Evolutionary conservation across 306 rosid genomes (phyloP), one percentile per base, ranked within the genome.

Genomic region (Oxytropis ochrocephala): DNA sequence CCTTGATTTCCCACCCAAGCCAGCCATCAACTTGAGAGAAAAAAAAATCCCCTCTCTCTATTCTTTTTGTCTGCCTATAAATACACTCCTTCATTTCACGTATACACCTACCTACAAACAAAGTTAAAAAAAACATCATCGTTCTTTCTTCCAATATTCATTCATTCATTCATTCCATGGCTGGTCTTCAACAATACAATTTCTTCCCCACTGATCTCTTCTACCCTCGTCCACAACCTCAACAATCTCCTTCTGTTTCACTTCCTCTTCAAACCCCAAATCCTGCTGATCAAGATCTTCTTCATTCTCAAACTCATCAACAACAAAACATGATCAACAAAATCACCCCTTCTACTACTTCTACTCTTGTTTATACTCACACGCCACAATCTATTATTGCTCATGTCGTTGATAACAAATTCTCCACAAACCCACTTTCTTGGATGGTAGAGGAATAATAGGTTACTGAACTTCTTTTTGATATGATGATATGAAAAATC

Each of bases 121-220:
- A 46, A 69, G 13, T 27, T 44, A 2, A 32, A 59, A 59, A 5
- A 8, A 24, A 4, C 16, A n/a, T 2, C 33, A 6, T 2, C 52
- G 16, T 48, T 2, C 1, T 18, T 51, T 17, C 6, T 18, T 14
- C 7, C 8, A 48, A 38, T 33, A 19, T 58, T n/a, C n/a, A n/a
- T n/a, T n/a, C n/a, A n/a, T n/a, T n/a, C n/a, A n/a, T n/a, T n/a
- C n/a, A n/a, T n/a, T 54, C 17, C 32, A 85, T 88, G 93, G 93
- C 90, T 59, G 93, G 93, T 4, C 93, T 88, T 77, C 90, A 88
- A 69, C 90, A 88, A 51, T 85, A 88, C 84, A 88, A 85, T 57
- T 88, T 88, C 32, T 88, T 85, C 48, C 90, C 93, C 8, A 88
- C 88, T 1, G 90, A 85, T 77, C 61, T 87, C 32, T 72, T 83